Base-by-base conservation (phyloP, 805 yeast genomes). In the Ogataea paraovalis region DNA sequence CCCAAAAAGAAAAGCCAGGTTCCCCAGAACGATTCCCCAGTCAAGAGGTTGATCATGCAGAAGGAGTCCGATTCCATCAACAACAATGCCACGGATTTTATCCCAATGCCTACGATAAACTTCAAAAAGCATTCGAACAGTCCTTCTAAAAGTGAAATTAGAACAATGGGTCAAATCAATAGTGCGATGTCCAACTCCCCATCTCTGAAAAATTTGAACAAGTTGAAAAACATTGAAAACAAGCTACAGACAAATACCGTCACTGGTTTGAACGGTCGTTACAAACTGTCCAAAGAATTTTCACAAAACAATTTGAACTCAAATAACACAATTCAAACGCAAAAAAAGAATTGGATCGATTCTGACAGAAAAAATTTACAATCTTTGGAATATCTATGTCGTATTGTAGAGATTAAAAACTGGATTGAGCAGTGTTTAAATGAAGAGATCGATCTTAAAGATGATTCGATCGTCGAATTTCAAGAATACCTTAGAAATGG, bases 401-500 rank as follows among this genome's bases (percentile, higher is more conserved):
- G 83, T 37, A 70, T 79, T 39, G 65, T 69, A 43, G 80, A 80
- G 49, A 72, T 76, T 32, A 77, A 74, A 48, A 55, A 55, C 13
- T 79, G 84, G 84, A 66, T 79, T 14, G 76, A 75, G 56, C 49
- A 52, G 1, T 55, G 62, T 18, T 44, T 67, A 4, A 55, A 46
- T 3, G 59, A 58, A 39, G 37, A 50, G 13, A 60, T 68, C 6
- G 61, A 57, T 16, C 43, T 63, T 8, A 45, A 52, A 13, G 63
- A 69, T 22, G 77, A 74, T 46, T 59, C 65, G 14, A 70, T 80
- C 3, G 74, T 67, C 4, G 75, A 76, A 37, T 70, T 79, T 47
- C 76, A 86, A 33, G 80, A 85, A 41, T 78, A 81, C 36, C 68
- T 94, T 25, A 75, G 91, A 53, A 85, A 92, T 67, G 99, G 99